Percentiles rank a stretch among this genome's conserved stretches.
Evolutionary conservation across 116 monocot genomes (phyloP).

Genomic region (Dioscorea cayenensis): DNA sequence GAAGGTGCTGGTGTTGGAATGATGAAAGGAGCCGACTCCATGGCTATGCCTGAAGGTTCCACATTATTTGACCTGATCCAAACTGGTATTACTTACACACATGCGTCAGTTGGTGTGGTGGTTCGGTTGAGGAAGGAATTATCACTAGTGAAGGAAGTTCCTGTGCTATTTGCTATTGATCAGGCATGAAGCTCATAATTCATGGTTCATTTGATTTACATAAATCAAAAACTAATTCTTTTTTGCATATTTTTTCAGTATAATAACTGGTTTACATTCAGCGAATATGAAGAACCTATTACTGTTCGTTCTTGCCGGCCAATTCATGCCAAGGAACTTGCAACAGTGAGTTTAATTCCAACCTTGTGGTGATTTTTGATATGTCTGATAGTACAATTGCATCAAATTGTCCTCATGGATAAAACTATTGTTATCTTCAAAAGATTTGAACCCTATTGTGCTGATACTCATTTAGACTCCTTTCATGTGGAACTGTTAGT

Average conservation of each 20-base stretch:
- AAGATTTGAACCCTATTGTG: no score
- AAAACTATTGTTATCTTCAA: not conserved
- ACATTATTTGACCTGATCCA: constrained; percentile 89
- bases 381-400: not conserved
- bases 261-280: constrained; percentile 98
- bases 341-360: constrained; percentile 47
- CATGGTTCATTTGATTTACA: not conserved
- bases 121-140: constrained; percentile 91
- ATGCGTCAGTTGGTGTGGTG: constrained; percentile 78
- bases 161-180: constrained; percentile 97
- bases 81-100: constrained; percentile 71
- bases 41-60: constrained; percentile 92
- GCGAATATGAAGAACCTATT: constrained; percentile 75
- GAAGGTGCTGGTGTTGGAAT: constrained; percentile 78
- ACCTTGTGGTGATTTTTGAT: not conserved
- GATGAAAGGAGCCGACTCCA: constrained; percentile 79
- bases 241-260: constrained; percentile 46
- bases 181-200: constrained; percentile 40
- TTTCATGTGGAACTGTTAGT: no score
- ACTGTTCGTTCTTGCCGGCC: constrained; percentile 58
- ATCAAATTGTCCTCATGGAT: not conserved
- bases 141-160: constrained; percentile 83
- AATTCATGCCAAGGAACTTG: constrained; percentile 87
- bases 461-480: no score
- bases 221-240: not conserved